Evolutionary conservation across 805 yeast genomes (phyloP).

Genomic region (Zygoascus bituminiphila): DNA sequence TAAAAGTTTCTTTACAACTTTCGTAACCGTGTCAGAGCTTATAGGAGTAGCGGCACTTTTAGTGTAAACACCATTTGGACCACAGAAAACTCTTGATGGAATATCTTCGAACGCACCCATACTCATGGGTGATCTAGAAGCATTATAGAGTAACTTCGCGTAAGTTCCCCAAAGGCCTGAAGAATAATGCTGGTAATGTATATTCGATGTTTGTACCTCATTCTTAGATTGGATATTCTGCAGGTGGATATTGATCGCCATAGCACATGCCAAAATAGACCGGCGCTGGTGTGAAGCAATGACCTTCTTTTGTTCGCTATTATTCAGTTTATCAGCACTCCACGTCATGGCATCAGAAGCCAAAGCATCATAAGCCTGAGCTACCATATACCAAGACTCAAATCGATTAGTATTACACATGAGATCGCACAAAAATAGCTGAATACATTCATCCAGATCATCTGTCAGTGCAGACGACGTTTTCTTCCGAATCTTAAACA

Average conservation of each 20-base stretch:
- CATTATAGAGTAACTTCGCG: slow-evolving; percentile 44
- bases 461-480: slow-evolving; percentile 74
- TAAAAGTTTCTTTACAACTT: slow-evolving; percentile 37
- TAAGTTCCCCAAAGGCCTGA: slow-evolving; percentile 44
- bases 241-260: slow-evolving; percentile 50
- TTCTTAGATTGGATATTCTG: slow-evolving; percentile 5
- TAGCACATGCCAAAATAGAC: slow-evolving; percentile 62
- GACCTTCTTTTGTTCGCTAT: slow-evolving; percentile 46
- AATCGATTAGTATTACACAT: slow-evolving; percentile 55
- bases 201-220: neutral
- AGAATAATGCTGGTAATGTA: slow-evolving; percentile 31
- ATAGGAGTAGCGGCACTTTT: slow-evolving; percentile 4
- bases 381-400: slow-evolving; percentile 82
- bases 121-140: slow-evolving; percentile 27
- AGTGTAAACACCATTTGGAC: slow-evolving; percentile 16
- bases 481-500: slow-evolving; percentile 63
- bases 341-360: slow-evolving; percentile 90
- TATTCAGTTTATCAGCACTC: slow-evolving; percentile 76
- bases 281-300: slow-evolving; percentile 62
- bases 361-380: slow-evolving; percentile 65
- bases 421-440: slow-evolving; percentile 58
- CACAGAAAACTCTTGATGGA: slow-evolving; percentile 37
- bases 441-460: slow-evolving; percentile 68
- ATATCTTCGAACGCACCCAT: slow-evolving; percentile 45
- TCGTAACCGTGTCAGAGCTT: slow-evolving; percentile 22